Percentiles rank a stretch among this genome's conserved stretches.
These are phyloP conservation scores for Eutrema heterophyllum DNA, from an alignment of 345 rosid genomes.

Conservation along the genomic window DNA sequence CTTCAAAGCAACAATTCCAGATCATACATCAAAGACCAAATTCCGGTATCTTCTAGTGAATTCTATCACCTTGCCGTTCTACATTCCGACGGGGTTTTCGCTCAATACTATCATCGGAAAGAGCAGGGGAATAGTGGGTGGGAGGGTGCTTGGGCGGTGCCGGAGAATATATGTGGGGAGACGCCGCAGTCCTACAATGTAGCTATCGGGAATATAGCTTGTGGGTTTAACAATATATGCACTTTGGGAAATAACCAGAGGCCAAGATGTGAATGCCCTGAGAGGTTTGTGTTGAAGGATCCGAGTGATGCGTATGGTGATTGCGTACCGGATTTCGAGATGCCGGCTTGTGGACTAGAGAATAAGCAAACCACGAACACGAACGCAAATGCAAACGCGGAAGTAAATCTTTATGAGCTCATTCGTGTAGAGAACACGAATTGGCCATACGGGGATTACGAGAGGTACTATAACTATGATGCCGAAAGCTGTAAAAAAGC, in stretches of 20 bases:
- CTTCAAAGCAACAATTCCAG: constrained; percentile 21
- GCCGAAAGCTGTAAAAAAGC: constrained; percentile 41
- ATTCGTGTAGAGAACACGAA: constrained; percentile 24
- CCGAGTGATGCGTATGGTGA: constrained; percentile 34
- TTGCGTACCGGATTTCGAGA: constrained; percentile 32
- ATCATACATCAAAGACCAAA: neutral
- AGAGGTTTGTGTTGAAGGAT: constrained; percentile 35
- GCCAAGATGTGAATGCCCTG: constrained; percentile 45
- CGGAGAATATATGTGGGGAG: constrained; percentile 47
- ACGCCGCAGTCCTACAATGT: too few species aligned
- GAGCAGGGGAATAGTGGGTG: constrained; percentile 16
- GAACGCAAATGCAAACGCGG: too few species aligned
- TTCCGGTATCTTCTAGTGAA: neutral
- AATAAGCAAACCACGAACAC: neutral
- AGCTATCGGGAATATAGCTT: constrained; percentile 39
- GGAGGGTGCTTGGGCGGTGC: constrained; percentile 37
- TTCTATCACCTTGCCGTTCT: constrained; percentile 41
- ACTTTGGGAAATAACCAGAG: constrained; percentile 21
- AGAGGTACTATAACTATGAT: neutral
- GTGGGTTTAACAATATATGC: constrained; percentile 59
- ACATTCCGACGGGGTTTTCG: constrained; percentile 52
- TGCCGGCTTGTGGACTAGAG: constrained; percentile 32
- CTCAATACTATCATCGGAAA: constrained; percentile 48
- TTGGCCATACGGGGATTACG: constrained; percentile 40
- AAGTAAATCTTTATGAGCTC: constrained; percentile 21